phyloP scores from a whole-genome alignment of 2,329 filamentous ascomycete genomes.

The Huntiella abstrusa region DNA sequence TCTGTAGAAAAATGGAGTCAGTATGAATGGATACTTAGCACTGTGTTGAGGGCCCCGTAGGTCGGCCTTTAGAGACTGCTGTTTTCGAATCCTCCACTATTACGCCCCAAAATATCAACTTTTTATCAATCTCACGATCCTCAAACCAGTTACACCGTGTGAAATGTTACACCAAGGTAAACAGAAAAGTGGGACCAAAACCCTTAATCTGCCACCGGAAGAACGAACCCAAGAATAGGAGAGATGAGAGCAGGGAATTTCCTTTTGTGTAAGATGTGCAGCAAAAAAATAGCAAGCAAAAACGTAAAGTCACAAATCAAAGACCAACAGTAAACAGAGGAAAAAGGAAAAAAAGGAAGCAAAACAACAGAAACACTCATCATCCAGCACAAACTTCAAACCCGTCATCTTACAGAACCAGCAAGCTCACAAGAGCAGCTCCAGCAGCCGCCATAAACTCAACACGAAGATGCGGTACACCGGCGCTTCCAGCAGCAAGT shows the following conservation, averaged over 20 bases:
- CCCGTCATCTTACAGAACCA: neutral
- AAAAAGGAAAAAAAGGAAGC: conserved; percentile 5
- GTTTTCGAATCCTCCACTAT: no score
- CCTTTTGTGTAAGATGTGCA: neutral
- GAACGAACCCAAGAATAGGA: neutral
- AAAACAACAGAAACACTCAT: neutral
- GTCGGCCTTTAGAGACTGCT: no score
- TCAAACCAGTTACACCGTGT: no score
- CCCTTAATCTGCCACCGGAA: neutral
- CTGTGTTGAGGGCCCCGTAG: no score
- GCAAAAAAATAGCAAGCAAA: neutral
- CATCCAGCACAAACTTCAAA: neutral
- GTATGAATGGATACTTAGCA: no score
- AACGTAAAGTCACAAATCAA: neutral
- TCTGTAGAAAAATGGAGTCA: neutral
- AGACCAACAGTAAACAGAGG: conserved; percentile 1
- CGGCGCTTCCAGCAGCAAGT: neutral
- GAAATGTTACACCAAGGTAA: conserved; percentile 1
- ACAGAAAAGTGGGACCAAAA: conserved; percentile 1
- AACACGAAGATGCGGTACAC: conserved; percentile 3
- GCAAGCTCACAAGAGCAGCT: conserved; percentile 3
- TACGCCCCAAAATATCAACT: no score
- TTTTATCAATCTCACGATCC: no score
- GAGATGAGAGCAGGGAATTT: conserved; percentile 1
- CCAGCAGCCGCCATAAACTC: neutral